Conservation (phyloP, 495 filamentous ascomycete species). For the Penicillium crystallinum region DNA sequence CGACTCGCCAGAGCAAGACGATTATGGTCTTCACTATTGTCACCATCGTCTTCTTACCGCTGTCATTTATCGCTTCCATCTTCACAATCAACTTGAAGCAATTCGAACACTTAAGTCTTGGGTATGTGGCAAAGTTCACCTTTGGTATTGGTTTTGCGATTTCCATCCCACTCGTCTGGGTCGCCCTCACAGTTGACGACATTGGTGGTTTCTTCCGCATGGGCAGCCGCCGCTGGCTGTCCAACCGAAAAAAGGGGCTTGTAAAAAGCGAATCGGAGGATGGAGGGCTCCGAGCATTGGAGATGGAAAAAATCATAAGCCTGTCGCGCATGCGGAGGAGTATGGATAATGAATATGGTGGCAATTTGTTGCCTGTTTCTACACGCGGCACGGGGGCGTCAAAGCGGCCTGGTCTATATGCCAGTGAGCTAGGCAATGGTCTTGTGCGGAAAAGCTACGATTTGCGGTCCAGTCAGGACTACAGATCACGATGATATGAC, state of each 20-base stretch:
- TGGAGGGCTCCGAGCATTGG: slow-evolving; percentile 11
- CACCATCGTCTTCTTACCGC: slow-evolving; percentile 62
- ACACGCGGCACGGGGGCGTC: slow-evolving; percentile 22
- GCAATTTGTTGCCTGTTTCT: slow-evolving; percentile 30
- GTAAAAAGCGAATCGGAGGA: not conserved
- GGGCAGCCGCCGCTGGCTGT: slow-evolving; percentile 26
- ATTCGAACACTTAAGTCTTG: slow-evolving; percentile 46
- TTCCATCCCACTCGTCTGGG: slow-evolving; percentile 54
- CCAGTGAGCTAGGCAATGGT: slow-evolving; percentile 8
- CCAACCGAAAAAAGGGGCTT: slow-evolving; percentile 3
- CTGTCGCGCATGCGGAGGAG: slow-evolving; percentile 24
- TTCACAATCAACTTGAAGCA: slow-evolving; percentile 61
- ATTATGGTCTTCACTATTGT: slow-evolving; percentile 74
- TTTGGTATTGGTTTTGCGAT: slow-evolving; percentile 66
- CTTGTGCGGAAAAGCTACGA: slow-evolving; percentile 16
- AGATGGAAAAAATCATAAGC: slow-evolving; percentile 33
- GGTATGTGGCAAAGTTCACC: slow-evolving; percentile 58
- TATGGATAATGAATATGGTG: slow-evolving; percentile 27
- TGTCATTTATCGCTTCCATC: slow-evolving; percentile 63
- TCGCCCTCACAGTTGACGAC: slow-evolving; percentile 55
- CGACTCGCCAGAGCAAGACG: slow-evolving; percentile 63
- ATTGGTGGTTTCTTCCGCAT: slow-evolving; percentile 42
- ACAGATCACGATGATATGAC: slow-evolving; percentile 17
- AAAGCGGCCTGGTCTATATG: slow-evolving; percentile 8
- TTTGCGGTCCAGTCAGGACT: slow-evolving; percentile 15